Base-by-base conservation (phyloP, 495 filamentous ascomycete species). In the Aspergillus heteromorphus region DNA sequence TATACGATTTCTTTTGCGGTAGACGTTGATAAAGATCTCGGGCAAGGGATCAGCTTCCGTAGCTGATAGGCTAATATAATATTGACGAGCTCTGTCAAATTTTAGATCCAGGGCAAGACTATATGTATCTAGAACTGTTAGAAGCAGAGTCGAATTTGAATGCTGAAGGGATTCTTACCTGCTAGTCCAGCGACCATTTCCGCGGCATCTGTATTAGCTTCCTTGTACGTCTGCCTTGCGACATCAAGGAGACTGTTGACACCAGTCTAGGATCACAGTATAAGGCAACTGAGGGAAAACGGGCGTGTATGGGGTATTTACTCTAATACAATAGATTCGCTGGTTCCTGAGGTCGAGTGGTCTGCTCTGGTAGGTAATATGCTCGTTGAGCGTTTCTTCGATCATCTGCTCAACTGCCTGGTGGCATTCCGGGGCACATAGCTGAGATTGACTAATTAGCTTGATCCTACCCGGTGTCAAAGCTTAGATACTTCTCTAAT, bases 301-400 rank as follows among this genome's bases (percentile, higher is more conserved):
- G 18, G 6, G 29, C 8, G n/a, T 14, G 20, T 14, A 23, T 10
- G 16, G 3, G 13, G 43, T 16, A 41, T 6, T 45, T 60, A 90
- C 89, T 76, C 87, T 93, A 34, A 98, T 83, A 49, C 93, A 93
- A 71, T 95, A 96, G 11, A 89, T 91, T 45, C 93, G 78, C 67
- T 98, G 95, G 60, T 97, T 95, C 48, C 91, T 82, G 49, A 95
- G 74, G 55, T 96, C 93, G 9, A 97, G 78, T 2, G 93, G 89
- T 38, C 83, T 82, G 47, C 80, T 89, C 57, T 89, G 85, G 62
- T 87, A 95, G 3, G 77, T 79, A 1, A 88, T 86, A 66, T 93
- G 87, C 45, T 88, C 82, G 54, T 97, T 95, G 58, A 98, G 86
- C 0, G 83, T 84, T 23, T 73, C 67, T 45, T 82, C 72, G 51